A percentile compares a stretch with the other conserved stretches of the same genome.
These are phyloP conservation scores for Allium cepa DNA, from an alignment of 106 monocot genomes.

Conservation along the genomic window DNA sequence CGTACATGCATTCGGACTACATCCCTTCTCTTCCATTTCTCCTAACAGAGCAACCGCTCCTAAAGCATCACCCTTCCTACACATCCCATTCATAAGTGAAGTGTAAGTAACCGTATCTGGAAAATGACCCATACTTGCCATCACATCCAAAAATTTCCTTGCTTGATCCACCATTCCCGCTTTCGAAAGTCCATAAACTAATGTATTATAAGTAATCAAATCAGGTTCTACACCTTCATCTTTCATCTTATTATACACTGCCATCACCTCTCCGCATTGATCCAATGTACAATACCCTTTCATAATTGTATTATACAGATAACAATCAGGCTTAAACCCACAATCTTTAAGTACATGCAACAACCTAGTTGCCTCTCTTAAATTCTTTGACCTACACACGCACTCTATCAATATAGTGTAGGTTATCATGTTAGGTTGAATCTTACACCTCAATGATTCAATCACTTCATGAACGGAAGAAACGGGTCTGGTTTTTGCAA, in stretches of 20 bases:
- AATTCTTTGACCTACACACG: slow-evolving; percentile 49
- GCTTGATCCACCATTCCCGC: slow-evolving; percentile 71
- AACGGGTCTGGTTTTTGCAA: slow-evolving; percentile 38
- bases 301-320: slow-evolving; percentile 86
- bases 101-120: slow-evolving; percentile 82
- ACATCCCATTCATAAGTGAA: slow-evolving; percentile 86
- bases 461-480: slow-evolving; percentile 56
- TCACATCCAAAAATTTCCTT: slow-evolving; percentile 53
- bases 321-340: slow-evolving; percentile 84
- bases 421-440: slow-evolving; percentile 57
- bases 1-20: slow-evolving; percentile 75
- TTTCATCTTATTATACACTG: slow-evolving; percentile 82
- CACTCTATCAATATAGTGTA: slow-evolving; percentile 81
- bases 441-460: slow-evolving; percentile 18
- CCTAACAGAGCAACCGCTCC: slow-evolving; percentile 48
- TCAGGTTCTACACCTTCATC: slow-evolving; percentile 86
- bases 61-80: slow-evolving; percentile 70
- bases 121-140: slow-evolving; percentile 54
- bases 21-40: slow-evolving; percentile 85
- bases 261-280: slow-evolving; percentile 65
- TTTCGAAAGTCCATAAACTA: slow-evolving; percentile 79
- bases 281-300: slow-evolving; percentile 73
- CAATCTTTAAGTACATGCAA: slow-evolving; percentile 39
- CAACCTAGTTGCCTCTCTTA: slow-evolving; percentile 69
- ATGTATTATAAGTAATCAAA: slow-evolving; percentile 81